Base-by-base conservation (phyloP, 2,329 filamentous ascomycete species). In the Alternaria consortialis region DNA sequence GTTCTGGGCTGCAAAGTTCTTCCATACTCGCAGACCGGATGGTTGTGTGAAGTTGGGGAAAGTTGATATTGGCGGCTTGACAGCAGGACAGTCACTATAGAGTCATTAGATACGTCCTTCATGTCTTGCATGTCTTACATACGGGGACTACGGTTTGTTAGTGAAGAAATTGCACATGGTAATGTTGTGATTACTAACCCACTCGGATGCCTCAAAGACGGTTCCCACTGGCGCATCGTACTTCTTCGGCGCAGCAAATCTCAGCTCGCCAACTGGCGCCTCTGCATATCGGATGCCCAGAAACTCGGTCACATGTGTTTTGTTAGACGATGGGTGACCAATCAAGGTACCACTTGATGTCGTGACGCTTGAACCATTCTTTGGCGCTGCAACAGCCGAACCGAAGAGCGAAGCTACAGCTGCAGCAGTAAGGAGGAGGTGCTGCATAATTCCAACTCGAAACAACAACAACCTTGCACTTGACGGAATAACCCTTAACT, bases 221-320 rank as follows among this genome's bases (percentile, higher is more conserved):
- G 62, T 62, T 20, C 64, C 71, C 53, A 36, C 31, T 29, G 66
- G 66, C 23, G 72, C 69, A 31, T 66, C 36, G 59, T 70, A 74
- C 46, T 60, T 67, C 55, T 74, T 67, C 3, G 74, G 73, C 4
- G 74, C 65, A 9, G 71, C 74, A 58, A 78, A 80, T 37, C 77
- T 69, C 29, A 78, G 63, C 31, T 72, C 63, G 8, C 74, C 77
- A 17, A 74, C 57, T 9, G 77, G 76, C 15, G 76, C 68, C 59
- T 74, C 65, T 1, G 75, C 78, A 53, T 76, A 80, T 9, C 71
- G 73, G 36, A 79, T 76, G 17, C 77, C 77, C 17, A 80, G 57
- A 39, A 77, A 80, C 32, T 80, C 74, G 11, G 66, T 62, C 8
- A 77, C 73, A 32, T 44, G 54, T 3, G 55, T 66, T 31, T 57